Base-by-base conservation (phyloP, 2,329 filamentous ascomycete species). In the Talaromyces verruculosus region DNA sequence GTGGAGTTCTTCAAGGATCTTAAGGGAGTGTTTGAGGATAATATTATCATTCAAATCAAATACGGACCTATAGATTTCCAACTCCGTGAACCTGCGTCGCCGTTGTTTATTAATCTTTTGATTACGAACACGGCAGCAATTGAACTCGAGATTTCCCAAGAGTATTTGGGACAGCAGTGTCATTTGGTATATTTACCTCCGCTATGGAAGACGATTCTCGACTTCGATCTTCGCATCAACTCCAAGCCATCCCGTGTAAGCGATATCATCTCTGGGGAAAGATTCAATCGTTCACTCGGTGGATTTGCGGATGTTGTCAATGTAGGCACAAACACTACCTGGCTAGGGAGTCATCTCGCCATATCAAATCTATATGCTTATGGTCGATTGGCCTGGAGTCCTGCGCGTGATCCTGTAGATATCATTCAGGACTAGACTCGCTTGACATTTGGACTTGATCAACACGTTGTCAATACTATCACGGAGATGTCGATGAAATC, bases 321-420 rank as follows among this genome's bases (percentile, higher is more conserved):
- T 65, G 88, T 89, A 1, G 89, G 89, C 0, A 84, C 80, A 0
- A 88, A 91, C 71, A 76, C 81, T 0, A 91, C 85, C 1, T 91
- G 89, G 89, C 80, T 91, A 0, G 89, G 89, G 7, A 87, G 85
- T 66, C 88, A 91, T 73, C 79, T 91, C 0, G 83, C 89, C 59
- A 89, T 91, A 87, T 88, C 87, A 0, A 91, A 91, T 72, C 76
- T 91, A 1, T 91, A 91, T 70, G 88, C 88, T 0, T 91, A 87
- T 69, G 89, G 89, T 10, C 83, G 83, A 1, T 73, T 91, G 17
- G 88, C 88, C 0, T 91, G 89, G 89, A 78, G 89, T 64, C 86
- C 89, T 0, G 77, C 79, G 0, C 70, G 75, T 0, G 82, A 85
- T 51, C 74, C 84, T 0, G 75, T 82, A 33, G 72, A 73, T 0